phyloP scores from a whole-genome alignment of 345 rosid genomes.

The Citrus australasica region DNA sequence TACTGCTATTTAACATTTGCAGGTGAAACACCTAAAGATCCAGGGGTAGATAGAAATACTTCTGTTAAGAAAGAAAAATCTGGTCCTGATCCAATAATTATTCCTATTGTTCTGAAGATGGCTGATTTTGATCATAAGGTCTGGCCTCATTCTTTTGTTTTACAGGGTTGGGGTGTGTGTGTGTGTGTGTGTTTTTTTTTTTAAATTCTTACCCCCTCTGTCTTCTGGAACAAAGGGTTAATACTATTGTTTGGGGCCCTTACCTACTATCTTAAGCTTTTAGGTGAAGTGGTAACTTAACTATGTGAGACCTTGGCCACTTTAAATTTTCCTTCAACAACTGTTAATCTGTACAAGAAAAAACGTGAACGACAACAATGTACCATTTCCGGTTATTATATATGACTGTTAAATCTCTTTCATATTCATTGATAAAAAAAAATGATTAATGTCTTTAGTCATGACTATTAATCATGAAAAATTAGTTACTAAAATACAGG shows the following conservation, averaged over 20 bases:
- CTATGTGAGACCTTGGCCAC: background rate
- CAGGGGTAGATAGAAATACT: slow-evolving; percentile 23
- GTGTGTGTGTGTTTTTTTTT: too few relatives aligned
- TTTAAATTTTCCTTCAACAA: background rate
- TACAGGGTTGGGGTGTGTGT: background rate
- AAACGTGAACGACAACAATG: too few relatives aligned
- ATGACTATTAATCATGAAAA: background rate
- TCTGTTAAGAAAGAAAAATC: slow-evolving; percentile 51
- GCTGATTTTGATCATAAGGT: slow-evolving; percentile 96
- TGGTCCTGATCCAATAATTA: slow-evolving; percentile 71
- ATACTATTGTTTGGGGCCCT: background rate
- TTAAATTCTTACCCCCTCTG: too few relatives aligned
- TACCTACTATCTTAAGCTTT: background rate
- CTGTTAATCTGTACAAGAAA: background rate
- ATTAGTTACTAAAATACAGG: background rate
- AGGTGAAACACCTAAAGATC: slow-evolving; percentile 45
- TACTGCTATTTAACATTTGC: slow-evolving; percentile 11
- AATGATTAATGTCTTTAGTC: background rate
- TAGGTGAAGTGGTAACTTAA: background rate
- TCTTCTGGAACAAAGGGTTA: too few relatives aligned
- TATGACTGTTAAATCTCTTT: background rate
- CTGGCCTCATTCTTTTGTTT: slow-evolving; percentile 4
- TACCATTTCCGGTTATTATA: background rate
- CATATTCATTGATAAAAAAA: background rate
- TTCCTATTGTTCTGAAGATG: slow-evolving; percentile 92